Base-by-base conservation (phyloP, 805 yeast species). In the Torulaspora delbrueckii region DNA sequence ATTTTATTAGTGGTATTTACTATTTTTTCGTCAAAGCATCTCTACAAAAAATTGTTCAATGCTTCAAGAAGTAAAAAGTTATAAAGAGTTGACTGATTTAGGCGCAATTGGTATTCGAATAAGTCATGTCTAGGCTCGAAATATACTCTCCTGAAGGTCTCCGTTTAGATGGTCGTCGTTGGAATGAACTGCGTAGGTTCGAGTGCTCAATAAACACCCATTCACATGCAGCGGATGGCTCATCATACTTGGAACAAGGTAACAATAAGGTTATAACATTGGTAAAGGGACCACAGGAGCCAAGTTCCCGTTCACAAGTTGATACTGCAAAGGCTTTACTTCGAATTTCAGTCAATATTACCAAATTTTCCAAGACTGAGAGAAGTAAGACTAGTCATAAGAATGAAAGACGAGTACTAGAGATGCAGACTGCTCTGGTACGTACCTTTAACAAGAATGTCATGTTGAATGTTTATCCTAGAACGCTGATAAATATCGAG, bases 61-160 rank as follows among this genome's bases (percentile, higher is more conserved):
- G 22, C 34, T 51, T 48, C 4, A 13, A 5, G 9, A 30, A 39
- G 10, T 28, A 12, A 5, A 24, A 16, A 32, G 8, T 19, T 8
- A n/a, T n/a, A 22, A 22, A n/a, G 14, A 13, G 27, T 28, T 37
- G 33, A 9, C 25, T n/a, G 18, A 19, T 27, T 16, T 18, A 13
- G 24, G 27, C 12, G 31, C 30, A 14, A 28, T n/a, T 28, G 19
- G n/a, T 9, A 16, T 3, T 30, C 35, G 8, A 27, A 6, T 28
- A 8, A 13, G 23, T 33, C 33, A 80, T 80, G 84, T 78, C 83
- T 34, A 73, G 86, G 45, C 67, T 81, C 56, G 99, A 93, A 71
- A 67, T 93, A 37, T 91, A 86, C 62, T 90, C 97, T 0, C 96
- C 96, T 5, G 98, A 93, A 67, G 99, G 99, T 4, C 74, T 93